Conservation (phyloP, 2,329 filamentous ascomycete species). For the Fusarium pseudonygamai region DNA sequence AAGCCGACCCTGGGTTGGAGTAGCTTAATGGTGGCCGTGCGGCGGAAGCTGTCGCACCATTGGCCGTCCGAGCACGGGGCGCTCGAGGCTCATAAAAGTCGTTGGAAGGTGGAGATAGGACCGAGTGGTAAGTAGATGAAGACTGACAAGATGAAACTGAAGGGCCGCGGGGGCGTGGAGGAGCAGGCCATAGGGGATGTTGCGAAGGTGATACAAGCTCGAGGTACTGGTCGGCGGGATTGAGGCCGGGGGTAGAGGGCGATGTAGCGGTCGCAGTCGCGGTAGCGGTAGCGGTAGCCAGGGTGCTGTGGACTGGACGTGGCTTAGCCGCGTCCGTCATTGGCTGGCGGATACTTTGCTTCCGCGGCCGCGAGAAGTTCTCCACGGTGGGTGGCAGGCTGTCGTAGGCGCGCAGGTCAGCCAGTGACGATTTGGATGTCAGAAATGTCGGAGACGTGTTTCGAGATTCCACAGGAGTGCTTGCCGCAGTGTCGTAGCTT, state of each 20-base stretch:
- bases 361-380: conserved; percentile 70
- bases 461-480: conserved; percentile 39
- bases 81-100: conserved; percentile 52
- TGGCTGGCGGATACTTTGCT: conserved; percentile 60
- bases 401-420: conserved; percentile 50
- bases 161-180: conserved; percentile 53
- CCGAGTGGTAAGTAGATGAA: conserved; percentile 51
- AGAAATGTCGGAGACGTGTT: conserved; percentile 46
- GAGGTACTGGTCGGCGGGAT: conserved; percentile 44
- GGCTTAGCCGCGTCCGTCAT: conserved; percentile 48
- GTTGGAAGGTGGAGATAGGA: conserved; percentile 53
- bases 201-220: conserved; percentile 45
- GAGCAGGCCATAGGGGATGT: conserved; percentile 53
- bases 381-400: conserved; percentile 55
- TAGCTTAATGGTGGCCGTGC: conserved; percentile 44
- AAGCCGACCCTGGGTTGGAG: conserved; percentile 50
- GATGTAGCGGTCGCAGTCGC: not conserved
- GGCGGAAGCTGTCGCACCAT: conserved; percentile 37
- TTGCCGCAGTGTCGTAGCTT: conserved; percentile 36
- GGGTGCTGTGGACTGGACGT: conserved; percentile 36
- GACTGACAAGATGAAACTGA: conserved; percentile 61
- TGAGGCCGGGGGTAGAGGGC: conserved; percentile 37
- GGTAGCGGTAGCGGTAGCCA: conserved; percentile 16
- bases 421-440: conserved; percentile 45
- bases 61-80: conserved; percentile 43